Percentiles rank a stretch among this genome's conserved stretches.
phyloP scores from a whole-genome alignment of 768 basidiomycete genomes.

The Suillus fuscotomentosus region DNA sequence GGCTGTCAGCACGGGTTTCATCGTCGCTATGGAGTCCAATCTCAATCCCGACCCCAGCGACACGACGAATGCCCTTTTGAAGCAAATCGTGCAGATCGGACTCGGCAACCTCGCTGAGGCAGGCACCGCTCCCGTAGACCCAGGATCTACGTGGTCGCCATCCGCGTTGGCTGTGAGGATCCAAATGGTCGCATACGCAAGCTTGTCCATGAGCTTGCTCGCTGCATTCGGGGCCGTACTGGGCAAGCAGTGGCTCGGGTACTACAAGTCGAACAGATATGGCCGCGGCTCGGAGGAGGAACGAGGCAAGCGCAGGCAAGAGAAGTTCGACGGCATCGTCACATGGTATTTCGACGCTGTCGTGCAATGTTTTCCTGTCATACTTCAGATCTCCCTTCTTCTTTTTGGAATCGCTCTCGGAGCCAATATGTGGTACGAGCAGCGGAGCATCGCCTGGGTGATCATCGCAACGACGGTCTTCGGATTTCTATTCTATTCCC shows the following conservation, averaged over 20 bases:
- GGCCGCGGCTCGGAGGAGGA: conserved; percentile 9
- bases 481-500: background rate
- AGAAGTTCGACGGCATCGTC: conserved; percentile 10
- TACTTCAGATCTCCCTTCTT: conserved; percentile 12
- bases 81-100: conserved; percentile 6
- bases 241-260: conserved; percentile 16
- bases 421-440: background rate
- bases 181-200: conserved; percentile 13
- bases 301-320: conserved; percentile 9
- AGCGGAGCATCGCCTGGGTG: background rate
- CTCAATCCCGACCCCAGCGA: conserved; percentile 10
- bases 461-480: background rate
- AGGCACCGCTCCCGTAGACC: background rate
- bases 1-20: conserved; percentile 11
- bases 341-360: conserved; percentile 13
- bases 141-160: background rate
- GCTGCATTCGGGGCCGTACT: conserved; percentile 15
- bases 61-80: conserved; percentile 13
- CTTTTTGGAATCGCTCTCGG: conserved; percentile 12
- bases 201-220: conserved; percentile 12
- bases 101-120: conserved; percentile 4
- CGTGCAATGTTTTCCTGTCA: conserved; percentile 8
- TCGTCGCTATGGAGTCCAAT: conserved; percentile 9
- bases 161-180: background rate
- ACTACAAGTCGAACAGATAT: background rate